Percentiles rank a stretch among this genome's conserved stretches.
Conservation (phyloP, 306 rosid species). For the Rubus idaeus region DNA sequence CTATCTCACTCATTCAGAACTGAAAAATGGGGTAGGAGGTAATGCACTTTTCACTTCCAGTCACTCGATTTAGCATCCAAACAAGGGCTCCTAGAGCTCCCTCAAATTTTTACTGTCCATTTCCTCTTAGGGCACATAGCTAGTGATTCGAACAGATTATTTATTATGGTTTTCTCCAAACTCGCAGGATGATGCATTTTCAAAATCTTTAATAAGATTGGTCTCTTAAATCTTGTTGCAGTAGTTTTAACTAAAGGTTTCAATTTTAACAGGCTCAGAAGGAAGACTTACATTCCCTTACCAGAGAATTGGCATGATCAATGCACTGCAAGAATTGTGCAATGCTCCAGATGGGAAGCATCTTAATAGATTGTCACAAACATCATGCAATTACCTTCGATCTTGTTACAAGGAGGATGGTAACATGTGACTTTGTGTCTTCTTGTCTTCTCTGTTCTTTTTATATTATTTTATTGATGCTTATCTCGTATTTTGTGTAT, state of each 20-base stretch:
- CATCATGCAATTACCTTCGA: slow-evolving; percentile 69
- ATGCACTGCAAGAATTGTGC: slow-evolving; percentile 71
- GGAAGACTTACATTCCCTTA: slow-evolving; percentile 95
- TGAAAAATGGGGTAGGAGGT: neutral
- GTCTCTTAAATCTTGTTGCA: slow-evolving; percentile 22
- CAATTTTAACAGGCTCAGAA: slow-evolving; percentile 67
- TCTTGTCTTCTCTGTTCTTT: slow-evolving; percentile 5
- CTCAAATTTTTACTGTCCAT: neutral
- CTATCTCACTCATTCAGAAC: neutral
- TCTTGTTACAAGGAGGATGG: slow-evolving; percentile 90
- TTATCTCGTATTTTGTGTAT: neutral
- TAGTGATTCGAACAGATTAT: neutral
- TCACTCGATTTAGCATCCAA: neutral
- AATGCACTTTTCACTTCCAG: neutral
- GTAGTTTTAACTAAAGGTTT: slow-evolving; percentile 17
- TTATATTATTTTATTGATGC: neutral
- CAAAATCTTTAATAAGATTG: slow-evolving; percentile 19
- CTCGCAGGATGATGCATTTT: slow-evolving; percentile 2
- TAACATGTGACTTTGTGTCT: slow-evolving; percentile 23
- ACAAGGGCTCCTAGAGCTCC: neutral
- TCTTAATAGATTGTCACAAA: slow-evolving; percentile 46
- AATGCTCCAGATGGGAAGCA: slow-evolving; percentile 82
- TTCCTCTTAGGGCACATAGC: neutral
- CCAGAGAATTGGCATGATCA: slow-evolving; percentile 92
- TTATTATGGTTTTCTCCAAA: slow-evolving; percentile 19